Evolutionary conservation across 176 grass and related monocot genomes (phyloP), one percentile per base, ranked within the genome.

Genomic region (Oryza meyeriana): DNA sequence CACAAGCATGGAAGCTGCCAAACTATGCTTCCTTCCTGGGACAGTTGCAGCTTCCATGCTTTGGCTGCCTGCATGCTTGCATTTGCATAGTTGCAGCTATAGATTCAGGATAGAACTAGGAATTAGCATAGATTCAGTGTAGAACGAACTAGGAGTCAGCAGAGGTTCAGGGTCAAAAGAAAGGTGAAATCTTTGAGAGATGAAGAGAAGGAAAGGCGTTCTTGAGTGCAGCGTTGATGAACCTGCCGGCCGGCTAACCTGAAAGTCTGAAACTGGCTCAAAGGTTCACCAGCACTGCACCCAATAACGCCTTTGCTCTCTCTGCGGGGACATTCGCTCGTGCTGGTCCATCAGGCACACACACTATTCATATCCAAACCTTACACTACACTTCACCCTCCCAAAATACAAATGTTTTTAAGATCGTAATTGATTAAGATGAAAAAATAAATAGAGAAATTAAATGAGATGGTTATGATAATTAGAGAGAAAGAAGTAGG

Each of bases 181-280:
- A n/a, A 38, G 1, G 9, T 3, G 35, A 59, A 34, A 38, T 14
- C 12, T 10, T 22, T 17, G 75, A 1, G 50, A n/a, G 50, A 62
- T 72, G 25, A 85, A 63, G 74, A 78, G 76, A 44, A 26, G 77
- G 45, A 80, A 79, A 92, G 75, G 85, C 85, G 61, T 88, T 85
- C 80, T 97, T 90, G 94, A 97, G 89, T 94, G 89, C 94, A 97
- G 94, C 91, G 94, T 97, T 94, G 94, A 94, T 97, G 91, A 97
- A 59, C 59, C 76, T 25, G 64, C 45, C 18, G n/a, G 8, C 42
- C 73, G 14, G 16, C n/a, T 20, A 25, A 22, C 9, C 2, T 9
- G 6, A 66, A 66, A 27, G 48, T 61, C 66, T 5, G 36, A 42
- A 78, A 26, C 8, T 67, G 63, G 55, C n/a, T 59, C 55, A 25